Evolutionary conservation across 495 filamentous ascomycete genomes (phyloP).

Genomic region (Sphaerosporella brunnea): DNA sequence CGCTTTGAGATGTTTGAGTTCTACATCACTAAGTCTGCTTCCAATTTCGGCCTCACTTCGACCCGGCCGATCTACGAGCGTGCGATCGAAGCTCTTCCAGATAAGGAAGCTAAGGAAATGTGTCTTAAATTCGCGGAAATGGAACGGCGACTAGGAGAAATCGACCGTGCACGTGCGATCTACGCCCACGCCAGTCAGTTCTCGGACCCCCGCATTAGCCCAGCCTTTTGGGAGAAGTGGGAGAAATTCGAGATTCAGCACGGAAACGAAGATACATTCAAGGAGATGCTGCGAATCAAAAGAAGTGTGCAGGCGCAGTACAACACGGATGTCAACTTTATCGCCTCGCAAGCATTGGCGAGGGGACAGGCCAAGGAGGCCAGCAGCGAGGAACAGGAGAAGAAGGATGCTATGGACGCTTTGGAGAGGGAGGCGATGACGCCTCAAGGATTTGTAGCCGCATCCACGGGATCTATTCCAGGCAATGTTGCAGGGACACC

Average conservation of each 20-base stretch:
- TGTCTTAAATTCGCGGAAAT: constrained; percentile 98
- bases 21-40: constrained; percentile 97
- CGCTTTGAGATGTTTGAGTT: constrained; percentile 97
- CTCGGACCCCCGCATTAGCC: constrained; percentile 81
- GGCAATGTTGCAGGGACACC: constrained; percentile 33
- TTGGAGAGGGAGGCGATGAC: constrained; percentile 78
- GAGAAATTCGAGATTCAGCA: constrained; percentile 92
- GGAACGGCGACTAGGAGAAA: constrained; percentile 90
- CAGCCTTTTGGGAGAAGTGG: constrained; percentile 90
- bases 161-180: constrained; percentile 86
- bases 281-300: constrained; percentile 97
- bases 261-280: constrained; percentile 98
- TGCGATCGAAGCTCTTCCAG: constrained; percentile 77
- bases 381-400: constrained; percentile 32
- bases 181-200: constrained; percentile 95
- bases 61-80: constrained; percentile 95
- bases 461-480: constrained; percentile 62
- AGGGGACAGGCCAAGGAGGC: constrained; percentile 43
- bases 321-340: constrained; percentile 97
- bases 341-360: constrained; percentile 86
- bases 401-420: constrained; percentile 72
- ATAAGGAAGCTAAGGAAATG: constrained; percentile 91
- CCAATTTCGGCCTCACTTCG: constrained; percentile 91
- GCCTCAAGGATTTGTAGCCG: constrained; percentile 79
- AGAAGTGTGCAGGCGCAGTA: constrained; percentile 92